A percentile compares a stretch with the other conserved stretches of the same genome.
These are phyloP conservation scores for Thinopyrum elongatum DNA, from an alignment of 176 grass and related monocot species.

Conservation along the genomic window DNA sequence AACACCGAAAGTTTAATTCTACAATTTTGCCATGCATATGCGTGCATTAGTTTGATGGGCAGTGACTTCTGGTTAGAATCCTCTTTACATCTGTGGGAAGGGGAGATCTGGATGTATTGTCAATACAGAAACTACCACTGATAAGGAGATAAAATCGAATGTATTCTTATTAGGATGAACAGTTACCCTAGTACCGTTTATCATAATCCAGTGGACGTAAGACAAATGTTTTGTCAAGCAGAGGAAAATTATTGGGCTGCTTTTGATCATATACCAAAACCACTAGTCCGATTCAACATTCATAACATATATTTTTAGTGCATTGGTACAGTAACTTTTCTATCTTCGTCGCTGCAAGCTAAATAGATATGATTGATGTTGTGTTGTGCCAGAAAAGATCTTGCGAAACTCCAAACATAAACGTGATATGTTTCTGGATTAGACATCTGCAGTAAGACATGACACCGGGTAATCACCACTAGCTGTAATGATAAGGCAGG, in stretches of 20 bases:
- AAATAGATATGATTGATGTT: not conserved
- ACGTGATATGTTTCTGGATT: not conserved
- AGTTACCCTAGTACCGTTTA: not conserved
- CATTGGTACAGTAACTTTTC: not conserved
- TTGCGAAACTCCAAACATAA: not conserved
- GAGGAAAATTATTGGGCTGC: not conserved
- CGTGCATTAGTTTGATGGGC: not conserved
- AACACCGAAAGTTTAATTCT: not conserved
- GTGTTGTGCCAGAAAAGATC: not conserved
- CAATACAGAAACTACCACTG: not conserved
- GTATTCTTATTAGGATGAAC: not conserved
- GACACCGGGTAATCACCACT: not conserved
- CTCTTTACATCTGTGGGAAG: not conserved
- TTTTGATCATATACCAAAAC: slow-evolving; percentile 11
- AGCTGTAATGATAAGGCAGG: not conserved
- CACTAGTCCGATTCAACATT: not conserved
- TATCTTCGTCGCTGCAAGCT: not conserved
- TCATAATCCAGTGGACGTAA: not conserved
- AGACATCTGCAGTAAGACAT: not conserved
- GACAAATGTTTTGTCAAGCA: not conserved
- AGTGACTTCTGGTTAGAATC: not conserved
- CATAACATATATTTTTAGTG: not conserved
- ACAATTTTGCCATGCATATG: not conserved
- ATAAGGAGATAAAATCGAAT: not conserved
- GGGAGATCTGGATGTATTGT: not conserved